phyloP scores from a whole-genome alignment of 331 rosid genomes.

The Prunus yedoensis region DNA sequence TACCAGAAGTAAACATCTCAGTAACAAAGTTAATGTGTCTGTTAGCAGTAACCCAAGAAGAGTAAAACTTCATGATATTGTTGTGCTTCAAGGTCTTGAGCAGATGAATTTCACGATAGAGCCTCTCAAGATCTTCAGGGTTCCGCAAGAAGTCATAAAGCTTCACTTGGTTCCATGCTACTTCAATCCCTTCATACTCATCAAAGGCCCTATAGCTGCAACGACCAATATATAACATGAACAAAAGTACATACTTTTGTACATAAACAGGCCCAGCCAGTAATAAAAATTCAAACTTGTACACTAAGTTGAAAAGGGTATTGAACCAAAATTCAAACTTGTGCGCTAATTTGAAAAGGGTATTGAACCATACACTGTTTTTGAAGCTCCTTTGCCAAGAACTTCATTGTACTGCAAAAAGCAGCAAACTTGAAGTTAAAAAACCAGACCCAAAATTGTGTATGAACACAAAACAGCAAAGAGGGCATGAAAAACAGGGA shows the following conservation, averaged over 20 bases:
- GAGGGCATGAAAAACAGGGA: conserved; percentile 5
- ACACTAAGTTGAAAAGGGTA: background rate
- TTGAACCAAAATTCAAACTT: conserved; percentile 5
- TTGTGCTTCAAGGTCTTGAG: conserved; percentile 85
- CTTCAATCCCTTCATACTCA: conserved; percentile 97
- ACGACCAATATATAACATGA: conserved; percentile 14
- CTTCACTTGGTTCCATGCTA: conserved; percentile 99
- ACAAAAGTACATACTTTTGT: conserved; percentile 11
- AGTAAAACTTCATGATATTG: conserved; percentile 85
- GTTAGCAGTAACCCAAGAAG: conserved; percentile 84
- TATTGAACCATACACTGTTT: conserved; percentile 68
- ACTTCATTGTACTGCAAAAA: conserved; percentile 74
- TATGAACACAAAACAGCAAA: conserved; percentile 9
- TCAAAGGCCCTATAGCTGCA: conserved; percentile 90
- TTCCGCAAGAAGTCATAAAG: conserved; percentile 70
- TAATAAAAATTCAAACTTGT: background rate
- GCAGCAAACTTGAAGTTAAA: conserved; percentile 12
- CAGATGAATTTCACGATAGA: conserved; percentile 91
- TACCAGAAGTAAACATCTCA: conserved; percentile 98
- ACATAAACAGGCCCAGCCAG: conserved; percentile 11
- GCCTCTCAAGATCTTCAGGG: conserved; percentile 86
- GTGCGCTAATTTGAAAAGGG: conserved; percentile 4
- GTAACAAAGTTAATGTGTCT: conserved; percentile 95
- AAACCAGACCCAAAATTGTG: conserved; percentile 13
- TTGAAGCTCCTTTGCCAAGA: conserved; percentile 99